Conservation (phyloP, 2,329 filamentous ascomycete genomes). For the Alternaria arbusti region DNA sequence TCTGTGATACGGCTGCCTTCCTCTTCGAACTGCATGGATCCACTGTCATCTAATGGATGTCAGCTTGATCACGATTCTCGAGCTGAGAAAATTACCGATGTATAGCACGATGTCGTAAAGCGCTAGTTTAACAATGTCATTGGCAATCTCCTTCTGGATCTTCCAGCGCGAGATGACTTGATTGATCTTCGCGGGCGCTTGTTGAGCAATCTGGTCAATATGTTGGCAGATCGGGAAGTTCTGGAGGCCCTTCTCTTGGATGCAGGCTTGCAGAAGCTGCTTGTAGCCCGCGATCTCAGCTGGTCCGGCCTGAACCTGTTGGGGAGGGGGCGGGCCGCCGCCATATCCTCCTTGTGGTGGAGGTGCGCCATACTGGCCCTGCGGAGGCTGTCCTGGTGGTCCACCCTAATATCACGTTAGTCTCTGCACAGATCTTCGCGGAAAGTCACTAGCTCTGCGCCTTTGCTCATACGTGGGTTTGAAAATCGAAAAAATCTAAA, state of each 20-base stretch:
- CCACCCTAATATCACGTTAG: conserved; percentile 31
- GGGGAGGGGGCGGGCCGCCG: conserved; percentile 42
- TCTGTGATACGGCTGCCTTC: conserved; percentile 71
- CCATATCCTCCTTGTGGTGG: conserved; percentile 42
- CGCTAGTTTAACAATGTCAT: conserved; percentile 67
- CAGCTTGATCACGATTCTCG: conserved; percentile 1
- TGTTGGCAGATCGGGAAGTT: conserved; percentile 60
- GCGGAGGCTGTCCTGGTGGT: conserved; percentile 37
- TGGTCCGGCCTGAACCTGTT: conserved; percentile 52
- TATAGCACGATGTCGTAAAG: conserved; percentile 69
- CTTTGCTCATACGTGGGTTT: conserved; percentile 4
- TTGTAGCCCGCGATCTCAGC: conserved; percentile 63
- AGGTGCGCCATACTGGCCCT: conserved; percentile 44
- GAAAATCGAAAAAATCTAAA: background rate
- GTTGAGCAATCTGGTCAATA: conserved; percentile 59
- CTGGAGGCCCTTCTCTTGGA: conserved; percentile 67
- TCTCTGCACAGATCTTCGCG: background rate
- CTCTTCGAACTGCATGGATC: conserved; percentile 73
- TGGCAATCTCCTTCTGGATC: conserved; percentile 65
- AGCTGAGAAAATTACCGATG: conserved; percentile 50
- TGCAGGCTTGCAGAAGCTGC: conserved; percentile 60
- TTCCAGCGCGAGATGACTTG: conserved; percentile 64
- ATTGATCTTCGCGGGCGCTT: conserved; percentile 59
- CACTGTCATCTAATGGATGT: conserved; percentile 64
- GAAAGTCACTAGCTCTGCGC: conserved; percentile 24